These are phyloP conservation scores for Sporisorium iseilematis-ciliati DNA, from an alignment of 1,284 basidiomycete species.

Conservation along the genomic window DNA sequence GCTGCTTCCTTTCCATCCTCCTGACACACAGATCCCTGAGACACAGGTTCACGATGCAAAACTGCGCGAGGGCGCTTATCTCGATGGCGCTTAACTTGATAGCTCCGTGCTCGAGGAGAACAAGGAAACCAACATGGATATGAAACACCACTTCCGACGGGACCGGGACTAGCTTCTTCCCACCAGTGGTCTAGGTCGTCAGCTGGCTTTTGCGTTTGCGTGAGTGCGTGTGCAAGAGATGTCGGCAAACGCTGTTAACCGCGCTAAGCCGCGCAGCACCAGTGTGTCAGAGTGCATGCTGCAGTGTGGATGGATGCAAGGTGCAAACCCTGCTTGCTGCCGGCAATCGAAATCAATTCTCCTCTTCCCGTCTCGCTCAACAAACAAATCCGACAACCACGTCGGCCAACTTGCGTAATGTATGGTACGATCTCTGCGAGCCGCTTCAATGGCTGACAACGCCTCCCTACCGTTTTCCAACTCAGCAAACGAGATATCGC, in stretches of 20 bases:
- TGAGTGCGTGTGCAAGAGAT: too few species aligned
- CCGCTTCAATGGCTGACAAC: neutral
- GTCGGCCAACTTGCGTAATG: constrained; percentile 1
- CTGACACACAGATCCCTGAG: too few species aligned
- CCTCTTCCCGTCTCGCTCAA: neutral
- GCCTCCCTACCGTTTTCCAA: constrained; percentile 1
- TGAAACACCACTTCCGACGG: too few species aligned
- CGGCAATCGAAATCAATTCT: constrained; percentile 7
- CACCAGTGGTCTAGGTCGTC: too few species aligned
- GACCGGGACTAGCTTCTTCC: too few species aligned
- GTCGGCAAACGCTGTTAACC: too few species aligned
- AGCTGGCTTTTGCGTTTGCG: too few species aligned
- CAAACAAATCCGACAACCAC: constrained; percentile 9
- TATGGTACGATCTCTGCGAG: constrained; percentile 1
- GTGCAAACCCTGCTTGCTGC: constrained; percentile 11
- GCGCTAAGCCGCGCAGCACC: too few species aligned
- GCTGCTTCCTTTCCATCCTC: too few species aligned
- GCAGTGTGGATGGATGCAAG: constrained; percentile 1
- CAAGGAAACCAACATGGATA: neutral
- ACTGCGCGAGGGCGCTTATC: neutral
- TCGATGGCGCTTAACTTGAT: neutral
- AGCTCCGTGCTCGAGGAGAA: constrained; percentile 4
- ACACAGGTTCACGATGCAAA: too few species aligned
- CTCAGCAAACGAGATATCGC: neutral
- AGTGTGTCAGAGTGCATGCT: neutral